Percentiles rank a stretch among this genome's conserved stretches.
phyloP scores from a whole-genome alignment of 208 protist genomes.

The Trypanosoma cruzi region DNA sequence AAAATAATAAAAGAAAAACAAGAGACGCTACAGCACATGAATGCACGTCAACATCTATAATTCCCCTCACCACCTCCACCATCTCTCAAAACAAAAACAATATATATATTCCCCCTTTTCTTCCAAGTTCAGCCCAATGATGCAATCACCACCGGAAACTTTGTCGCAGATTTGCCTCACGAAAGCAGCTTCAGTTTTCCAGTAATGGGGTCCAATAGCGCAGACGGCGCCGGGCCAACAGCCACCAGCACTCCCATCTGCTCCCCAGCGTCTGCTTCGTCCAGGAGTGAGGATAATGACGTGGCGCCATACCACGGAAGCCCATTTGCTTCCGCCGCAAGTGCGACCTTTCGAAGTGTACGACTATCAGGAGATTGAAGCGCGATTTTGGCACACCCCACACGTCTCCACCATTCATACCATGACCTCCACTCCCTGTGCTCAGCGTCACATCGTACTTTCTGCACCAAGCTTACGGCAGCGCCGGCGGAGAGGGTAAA shows the following conservation, averaged over 20 bases:
- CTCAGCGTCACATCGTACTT: slow-evolving; percentile 15
- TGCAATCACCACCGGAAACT: background rate
- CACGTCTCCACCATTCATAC: slow-evolving; percentile 68
- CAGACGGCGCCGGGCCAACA: slow-evolving; percentile 60
- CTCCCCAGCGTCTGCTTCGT: background rate
- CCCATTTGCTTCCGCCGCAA: slow-evolving; percentile 23
- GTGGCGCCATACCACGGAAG: slow-evolving; percentile 31
- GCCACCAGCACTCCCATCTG: slow-evolving; percentile 39
- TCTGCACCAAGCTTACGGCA: slow-evolving; percentile 45
- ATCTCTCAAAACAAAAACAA: background rate
- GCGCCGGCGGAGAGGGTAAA: slow-evolving; percentile 45
- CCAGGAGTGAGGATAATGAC: background rate
- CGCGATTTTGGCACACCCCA: slow-evolving; percentile 73
- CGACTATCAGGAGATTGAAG: slow-evolving; percentile 44
- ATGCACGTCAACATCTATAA: slow-evolving; percentile 1
- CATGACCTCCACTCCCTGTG: slow-evolving; percentile 45
- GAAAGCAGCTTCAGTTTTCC: slow-evolving; percentile 75
- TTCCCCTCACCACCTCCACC: too few species aligned
- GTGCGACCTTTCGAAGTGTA: slow-evolving; percentile 31
- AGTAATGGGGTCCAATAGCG: slow-evolving; percentile 55
- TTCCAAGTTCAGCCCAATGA: background rate
- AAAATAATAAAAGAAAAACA: slow-evolving; percentile 10
- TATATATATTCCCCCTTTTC: slow-evolving; percentile 1
- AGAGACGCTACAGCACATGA: background rate
- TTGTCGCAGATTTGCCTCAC: slow-evolving; percentile 6